Conservation (phyloP, 164 flowering plant species). For the Pachysandra terminalis region DNA sequence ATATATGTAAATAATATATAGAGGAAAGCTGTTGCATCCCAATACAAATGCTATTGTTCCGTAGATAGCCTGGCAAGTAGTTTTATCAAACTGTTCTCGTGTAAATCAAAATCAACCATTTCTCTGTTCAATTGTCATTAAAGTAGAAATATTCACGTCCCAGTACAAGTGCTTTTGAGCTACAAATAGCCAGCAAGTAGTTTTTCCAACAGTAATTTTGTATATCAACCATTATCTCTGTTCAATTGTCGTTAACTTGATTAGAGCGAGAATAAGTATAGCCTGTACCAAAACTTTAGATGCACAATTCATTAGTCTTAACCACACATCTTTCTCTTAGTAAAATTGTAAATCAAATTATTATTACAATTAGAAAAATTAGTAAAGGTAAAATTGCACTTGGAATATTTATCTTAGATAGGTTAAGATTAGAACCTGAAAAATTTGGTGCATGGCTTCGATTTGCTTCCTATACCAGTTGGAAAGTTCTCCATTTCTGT, state of each 20-base stretch:
- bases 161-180: neutral
- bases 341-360: neutral
- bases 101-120: too few relatives aligned
- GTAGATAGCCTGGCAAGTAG: too few relatives aligned
- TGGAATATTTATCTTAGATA: slow-evolving; percentile 28
- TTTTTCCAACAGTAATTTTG: neutral
- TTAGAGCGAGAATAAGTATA: neutral
- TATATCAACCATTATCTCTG: neutral
- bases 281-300: slow-evolving; percentile 4
- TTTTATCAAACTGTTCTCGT: too few relatives aligned
- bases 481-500: slow-evolving; percentile 41
- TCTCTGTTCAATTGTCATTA: too few relatives aligned
- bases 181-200: neutral
- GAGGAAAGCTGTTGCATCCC: too few relatives aligned
- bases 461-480: slow-evolving; percentile 51
- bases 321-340: neutral
- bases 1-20: too few relatives aligned
- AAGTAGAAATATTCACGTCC: neutral
- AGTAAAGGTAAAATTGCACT: neutral
- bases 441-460: slow-evolving; percentile 77
- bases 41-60: too few relatives aligned
- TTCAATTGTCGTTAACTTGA: neutral
- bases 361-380: neutral
- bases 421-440: slow-evolving; percentile 74
- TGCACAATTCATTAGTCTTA: neutral